phyloP scores from a whole-genome alignment of 78 protist species.

The Tieghemostelium lacteum region DNA sequence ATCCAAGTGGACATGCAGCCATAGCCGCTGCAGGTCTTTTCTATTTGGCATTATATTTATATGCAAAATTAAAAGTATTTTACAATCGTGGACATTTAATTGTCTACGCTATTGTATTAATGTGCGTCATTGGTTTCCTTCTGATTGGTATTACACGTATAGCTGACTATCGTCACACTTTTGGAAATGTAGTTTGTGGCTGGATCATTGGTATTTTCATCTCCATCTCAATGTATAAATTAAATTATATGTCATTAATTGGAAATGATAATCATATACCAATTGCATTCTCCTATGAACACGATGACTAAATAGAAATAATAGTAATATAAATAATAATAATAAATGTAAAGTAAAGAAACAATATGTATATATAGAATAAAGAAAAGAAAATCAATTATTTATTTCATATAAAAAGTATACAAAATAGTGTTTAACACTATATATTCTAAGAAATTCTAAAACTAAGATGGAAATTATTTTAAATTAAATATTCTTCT shows the following conservation, averaged over 20 bases:
- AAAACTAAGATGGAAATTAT: too few relatives aligned
- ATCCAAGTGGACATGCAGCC: constrained; percentile 61
- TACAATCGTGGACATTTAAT: constrained; percentile 55
- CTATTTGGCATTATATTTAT: constrained; percentile 10
- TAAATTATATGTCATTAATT: constrained; percentile 40
- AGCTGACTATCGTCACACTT: constrained; percentile 64
- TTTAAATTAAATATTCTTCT: too few relatives aligned
- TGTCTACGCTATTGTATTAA: not conserved
- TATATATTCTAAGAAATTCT: too few relatives aligned
- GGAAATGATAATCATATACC: constrained; percentile 35
- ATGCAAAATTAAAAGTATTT: constrained; percentile 46
- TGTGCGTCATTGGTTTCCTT: constrained; percentile 4
- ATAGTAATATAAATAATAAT: too few relatives aligned
- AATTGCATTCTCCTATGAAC: too few relatives aligned
- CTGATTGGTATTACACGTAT: constrained; percentile 39
- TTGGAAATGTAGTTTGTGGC: constrained; percentile 43
- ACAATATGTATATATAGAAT: too few relatives aligned
- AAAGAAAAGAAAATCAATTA: too few relatives aligned
- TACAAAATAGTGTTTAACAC: too few relatives aligned
- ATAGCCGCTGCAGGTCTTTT: constrained; percentile 34
- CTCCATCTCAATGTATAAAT: constrained; percentile 23
- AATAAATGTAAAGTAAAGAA: too few relatives aligned
- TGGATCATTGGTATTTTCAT: constrained; percentile 35
- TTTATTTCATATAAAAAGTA: too few relatives aligned
- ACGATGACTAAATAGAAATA: too few relatives aligned